Base-by-base conservation (phyloP, 2,329 filamentous ascomycete species). In the Diaporthe vexans region DNA sequence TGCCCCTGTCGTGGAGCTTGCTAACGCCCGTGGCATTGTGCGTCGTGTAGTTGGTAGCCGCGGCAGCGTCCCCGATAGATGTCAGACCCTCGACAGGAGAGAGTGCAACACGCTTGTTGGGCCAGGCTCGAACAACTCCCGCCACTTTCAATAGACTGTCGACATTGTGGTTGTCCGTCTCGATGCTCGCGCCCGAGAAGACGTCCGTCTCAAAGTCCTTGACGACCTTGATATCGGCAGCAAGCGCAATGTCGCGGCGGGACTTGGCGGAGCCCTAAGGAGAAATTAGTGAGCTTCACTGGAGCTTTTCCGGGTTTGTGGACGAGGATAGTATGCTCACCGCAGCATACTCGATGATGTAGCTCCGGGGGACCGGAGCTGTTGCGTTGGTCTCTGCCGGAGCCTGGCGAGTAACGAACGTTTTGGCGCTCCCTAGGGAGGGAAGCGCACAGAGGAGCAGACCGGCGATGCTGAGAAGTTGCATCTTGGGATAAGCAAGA, bases 111-210 rank as follows among this genome's bases (percentile, higher is more conserved):
- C 26, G 46, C 33, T 65, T 51, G 57, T 72, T 72, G n/a, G 70
- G 52, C 70, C 78, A 79, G 48, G 77, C 77, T 37, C 73, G 74
- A 2, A 70, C 37, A 81, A 84, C 77, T 19, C 77, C 80, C 35
- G 77, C 76, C 33, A 82, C 73, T 24, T 67, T 75, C 63, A 74
- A 73, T 56, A 92, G 74, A 68, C 74, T 73, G 54, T 85, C 73
- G 72, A 81, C 67, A 61, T 78, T 78, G 73, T 77, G 77, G 57
- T 75, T 76, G 35, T 79, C 79, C 6, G 79, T 79, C 75, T 81
- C 77, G 35, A 81, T 77, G 72, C 77, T 81, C 43, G 79, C 80
- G 48, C 80, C 80, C 10, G 78, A 78, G 73, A 81, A 81, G 51
- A 81, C 74, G 19, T 75, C 73, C 37, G 76, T 80, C 35, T 79